A percentile compares a stretch with the other conserved stretches of the same genome.
Evolutionary conservation across 2,329 filamentous ascomycete genomes (phyloP).

Genomic region (Pseudogymnoascus sp.): DNA sequence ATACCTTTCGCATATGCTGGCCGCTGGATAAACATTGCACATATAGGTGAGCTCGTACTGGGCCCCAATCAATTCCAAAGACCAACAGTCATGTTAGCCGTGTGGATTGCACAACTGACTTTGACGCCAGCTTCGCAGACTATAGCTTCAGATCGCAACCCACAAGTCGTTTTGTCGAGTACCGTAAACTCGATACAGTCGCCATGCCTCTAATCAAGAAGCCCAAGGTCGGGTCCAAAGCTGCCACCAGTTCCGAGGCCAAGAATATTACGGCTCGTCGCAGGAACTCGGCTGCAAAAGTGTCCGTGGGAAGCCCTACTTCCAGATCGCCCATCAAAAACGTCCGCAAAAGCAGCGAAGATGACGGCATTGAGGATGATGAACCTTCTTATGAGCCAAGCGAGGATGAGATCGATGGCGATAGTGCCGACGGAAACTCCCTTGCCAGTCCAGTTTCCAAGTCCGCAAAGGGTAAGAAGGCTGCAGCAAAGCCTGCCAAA

Average conservation of each 20-base stretch:
- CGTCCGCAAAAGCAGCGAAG: not conserved
- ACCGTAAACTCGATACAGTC: not conserved
- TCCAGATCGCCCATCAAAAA: not conserved
- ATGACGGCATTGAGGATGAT: not conserved
- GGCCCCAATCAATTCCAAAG: not conserved
- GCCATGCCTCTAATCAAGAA: not conserved
- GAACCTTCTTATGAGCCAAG: not conserved
- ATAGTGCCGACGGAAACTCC: not conserved
- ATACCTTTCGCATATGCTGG: not conserved
- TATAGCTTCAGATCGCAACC: not conserved
- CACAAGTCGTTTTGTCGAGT: not conserved
- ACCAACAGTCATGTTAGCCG: not conserved
- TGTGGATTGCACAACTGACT: not conserved
- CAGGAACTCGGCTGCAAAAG: not conserved
- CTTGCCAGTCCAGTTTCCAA: not conserved
- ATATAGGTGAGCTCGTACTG: not conserved
- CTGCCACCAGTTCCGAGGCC: not conserved
- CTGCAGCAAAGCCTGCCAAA: not conserved
- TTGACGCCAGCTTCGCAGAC: not conserved
- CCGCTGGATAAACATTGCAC: not conserved
- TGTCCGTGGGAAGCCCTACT: not conserved
- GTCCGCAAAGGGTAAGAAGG: not conserved
- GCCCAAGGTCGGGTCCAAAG: not conserved
- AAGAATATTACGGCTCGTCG: not conserved
- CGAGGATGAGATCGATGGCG: not conserved